Evolutionary conservation across 495 filamentous ascomycete species (phyloP), one percentile per base, ranked within the genome.

Genomic region (Penicillium atrosanguineum): DNA sequence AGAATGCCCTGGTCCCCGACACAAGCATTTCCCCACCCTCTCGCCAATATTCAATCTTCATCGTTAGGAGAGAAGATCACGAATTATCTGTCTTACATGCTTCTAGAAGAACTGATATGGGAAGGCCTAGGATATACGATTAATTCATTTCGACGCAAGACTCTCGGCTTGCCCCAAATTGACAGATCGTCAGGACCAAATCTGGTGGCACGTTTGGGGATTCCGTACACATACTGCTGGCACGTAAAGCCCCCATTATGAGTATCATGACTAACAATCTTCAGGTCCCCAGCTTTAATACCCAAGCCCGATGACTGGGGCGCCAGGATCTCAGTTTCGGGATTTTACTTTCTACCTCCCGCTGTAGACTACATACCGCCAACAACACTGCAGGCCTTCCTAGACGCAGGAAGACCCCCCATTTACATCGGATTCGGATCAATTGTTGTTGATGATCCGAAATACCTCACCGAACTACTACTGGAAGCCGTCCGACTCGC

Each of bases 81-180:
- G n/a, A n/a, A n/a, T n/a, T n/a, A n/a, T n/a, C n/a, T n/a, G n/a
- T n/a, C n/a, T n/a, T n/a, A n/a, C n/a, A n/a, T n/a, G n/a, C n/a
- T n/a, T n/a, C n/a, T n/a, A n/a, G n/a, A n/a, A n/a, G n/a, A n/a
- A n/a, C n/a, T n/a, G n/a, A n/a, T n/a, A n/a, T 46, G 44, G 44
- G 3, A 46, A 9, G 86, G 85, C 7, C 73, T 89, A 7, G 87
- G 86, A 25, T 85, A 88, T 56, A 69, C 89, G 9, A 84, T 89
- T 62, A 90, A 90, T 61, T 70, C 81, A 19, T 90, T 87, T 52
- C 75, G 87, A 0, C 12, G n/a, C 11, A 75, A 81, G 46, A 75
- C 73, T 15, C 73, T 89, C 7, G 79, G 76, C 16, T 70, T 89
- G n/a, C n/a, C n/a, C n/a, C n/a, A n/a, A n/a, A n/a, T n/a, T n/a